Base-by-base conservation (phyloP, 352 stramenopile genomes). In the Nothophytophthora sp. region DNA sequence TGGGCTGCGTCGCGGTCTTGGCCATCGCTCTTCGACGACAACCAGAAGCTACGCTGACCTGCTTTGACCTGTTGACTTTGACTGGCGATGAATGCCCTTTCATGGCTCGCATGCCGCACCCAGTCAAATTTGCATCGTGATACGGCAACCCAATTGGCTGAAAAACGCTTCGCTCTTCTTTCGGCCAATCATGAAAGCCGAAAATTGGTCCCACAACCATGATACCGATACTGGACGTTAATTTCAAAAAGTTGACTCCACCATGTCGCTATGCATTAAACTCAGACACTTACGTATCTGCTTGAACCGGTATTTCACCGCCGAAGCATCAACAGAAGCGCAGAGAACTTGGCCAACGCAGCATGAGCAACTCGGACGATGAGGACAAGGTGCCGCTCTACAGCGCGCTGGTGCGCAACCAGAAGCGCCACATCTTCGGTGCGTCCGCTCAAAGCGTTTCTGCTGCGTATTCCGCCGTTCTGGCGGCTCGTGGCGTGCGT, bases 391-490 rank as follows among this genome's bases (percentile, higher is more conserved):
- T 91, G 32, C 79, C 81, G 75, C 75, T 91, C 36, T 91, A 91
- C 69, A 88, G 53, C 69, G 55, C 77, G 43, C 70, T 91, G 16
- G 67, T 86, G 47, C 80, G 63, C 59, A 83, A 80, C 43, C 70
- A 67, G 60, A 88, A 87, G 56, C 77, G 73, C 18, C 66, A 81
- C 53, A 67, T 76, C 34, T 81, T 86, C 48, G 79, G 79, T 89
- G 35, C 33, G 67, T 73, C 16, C 15, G n/a, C 24, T 16, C 30
- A 1, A 7, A 7, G 29, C 10, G 20, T 49, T 16, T n/a, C 33
- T 4, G 24, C 15, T 40, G 8, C n/a, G 24, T 46, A 13, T 11
- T 3, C 27, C 4, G 12, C n/a, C 44, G 20, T 19, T 4, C 1
- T 13, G 19, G 33, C 25, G 16, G 27, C 12, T 3, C 13, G 22